These are phyloP conservation scores for Colletotrichum zoysiae DNA, from an alignment of 2,329 filamentous ascomycete species.

Conservation along the genomic window DNA sequence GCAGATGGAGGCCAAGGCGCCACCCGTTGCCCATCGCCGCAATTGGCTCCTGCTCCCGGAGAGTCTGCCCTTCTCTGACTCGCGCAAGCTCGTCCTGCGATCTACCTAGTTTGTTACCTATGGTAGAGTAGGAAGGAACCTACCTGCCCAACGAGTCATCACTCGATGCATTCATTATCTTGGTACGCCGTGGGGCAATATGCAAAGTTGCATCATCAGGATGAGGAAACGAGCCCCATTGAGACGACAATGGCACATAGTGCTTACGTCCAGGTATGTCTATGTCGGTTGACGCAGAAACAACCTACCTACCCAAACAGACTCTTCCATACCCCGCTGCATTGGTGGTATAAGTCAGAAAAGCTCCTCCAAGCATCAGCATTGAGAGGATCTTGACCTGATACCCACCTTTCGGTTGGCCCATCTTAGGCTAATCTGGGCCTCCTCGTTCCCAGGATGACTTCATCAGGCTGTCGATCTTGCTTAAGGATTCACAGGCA, in stretches of 20 bases:
- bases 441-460: background rate
- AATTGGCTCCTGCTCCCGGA: too few relatives aligned
- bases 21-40: background rate
- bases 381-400: background rate
- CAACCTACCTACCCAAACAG: background rate
- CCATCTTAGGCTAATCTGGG: background rate
- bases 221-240: background rate
- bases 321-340: background rate
- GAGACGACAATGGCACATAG: too few relatives aligned
- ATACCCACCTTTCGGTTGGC: background rate
- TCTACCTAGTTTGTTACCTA: too few relatives aligned
- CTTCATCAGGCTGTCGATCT: background rate
- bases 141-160: too few relatives aligned
- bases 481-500: background rate
- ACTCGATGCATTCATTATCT: background rate
- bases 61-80: background rate
- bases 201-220: background rate
- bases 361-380: background rate
- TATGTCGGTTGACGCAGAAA: background rate
- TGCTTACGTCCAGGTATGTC: background rate
- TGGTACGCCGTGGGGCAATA: background rate
- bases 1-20: slow-evolving; percentile 14
- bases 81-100: background rate
- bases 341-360: background rate
- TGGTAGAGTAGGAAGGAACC: too few relatives aligned